Evolutionary conservation across 2,329 filamentous ascomycete genomes (phyloP).

Genomic region (Cladophialophora immunda): DNA sequence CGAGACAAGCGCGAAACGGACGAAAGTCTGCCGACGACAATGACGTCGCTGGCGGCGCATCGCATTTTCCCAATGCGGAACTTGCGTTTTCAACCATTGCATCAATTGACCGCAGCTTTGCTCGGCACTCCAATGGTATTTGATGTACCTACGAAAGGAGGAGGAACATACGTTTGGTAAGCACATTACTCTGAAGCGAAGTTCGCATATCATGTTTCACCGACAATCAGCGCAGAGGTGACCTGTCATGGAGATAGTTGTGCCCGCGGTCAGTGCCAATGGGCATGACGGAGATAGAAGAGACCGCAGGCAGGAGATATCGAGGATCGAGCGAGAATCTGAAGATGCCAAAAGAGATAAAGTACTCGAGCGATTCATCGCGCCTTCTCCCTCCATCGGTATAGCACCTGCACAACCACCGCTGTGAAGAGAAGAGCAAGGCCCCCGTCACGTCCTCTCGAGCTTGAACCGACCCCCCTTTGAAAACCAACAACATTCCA

Average conservation of each 20-base stretch:
- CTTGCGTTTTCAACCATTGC: neutral
- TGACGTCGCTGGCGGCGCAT: neutral
- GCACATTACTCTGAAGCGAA: neutral
- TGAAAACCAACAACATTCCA: neutral
- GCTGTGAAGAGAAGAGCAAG: neutral
- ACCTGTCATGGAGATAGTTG: neutral
- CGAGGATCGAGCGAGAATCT: neutral
- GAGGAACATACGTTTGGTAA: neutral
- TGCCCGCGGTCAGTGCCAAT: neutral
- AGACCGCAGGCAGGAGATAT: neutral
- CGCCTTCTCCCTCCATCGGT: neutral
- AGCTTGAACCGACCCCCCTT: neutral
- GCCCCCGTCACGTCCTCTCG: neutral
- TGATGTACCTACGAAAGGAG: neutral
- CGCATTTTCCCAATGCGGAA: neutral
- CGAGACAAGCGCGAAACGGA: too few species aligned
- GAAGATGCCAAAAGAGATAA: constrained; percentile 10
- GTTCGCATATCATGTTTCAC: neutral
- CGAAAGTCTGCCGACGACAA: neutral
- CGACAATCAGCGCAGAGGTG: neutral
- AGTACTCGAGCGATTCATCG: neutral
- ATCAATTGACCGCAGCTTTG: neutral
- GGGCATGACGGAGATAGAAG: constrained; percentile 7
- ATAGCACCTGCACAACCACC: neutral
- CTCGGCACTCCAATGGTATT: neutral